A percentile compares a stretch with the other conserved stretches of the same genome.
phyloP scores from a whole-genome alignment of 83 land plant species.

The Diphasiastrum complanatum region DNA sequence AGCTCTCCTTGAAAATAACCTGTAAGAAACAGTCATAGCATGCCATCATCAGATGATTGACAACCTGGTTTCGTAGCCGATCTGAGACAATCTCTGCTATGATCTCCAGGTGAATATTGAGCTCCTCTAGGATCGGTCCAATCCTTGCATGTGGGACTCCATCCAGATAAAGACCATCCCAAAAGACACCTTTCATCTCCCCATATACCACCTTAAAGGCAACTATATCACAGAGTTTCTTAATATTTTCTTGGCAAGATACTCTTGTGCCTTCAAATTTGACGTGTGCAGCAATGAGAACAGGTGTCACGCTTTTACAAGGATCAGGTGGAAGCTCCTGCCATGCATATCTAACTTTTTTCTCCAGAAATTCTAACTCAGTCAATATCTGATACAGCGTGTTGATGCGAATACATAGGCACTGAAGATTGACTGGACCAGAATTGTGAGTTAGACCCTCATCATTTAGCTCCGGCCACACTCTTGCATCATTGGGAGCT shows the following conservation, averaged over 20 bases:
- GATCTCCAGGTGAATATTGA: slow-evolving; percentile 3
- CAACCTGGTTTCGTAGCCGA: neutral
- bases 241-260: slow-evolving; percentile 3
- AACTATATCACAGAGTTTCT: slow-evolving; percentile 1
- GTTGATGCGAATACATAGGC: slow-evolving; percentile 6
- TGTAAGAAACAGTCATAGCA: neutral
- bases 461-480: slow-evolving; percentile 14
- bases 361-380: slow-evolving; percentile 13
- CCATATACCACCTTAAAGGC: slow-evolving; percentile 3
- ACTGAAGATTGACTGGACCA: neutral
- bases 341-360: slow-evolving; percentile 7
- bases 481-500: no score
- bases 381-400: neutral
- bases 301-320: no score
- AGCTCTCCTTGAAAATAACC: neutral
- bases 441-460: neutral
- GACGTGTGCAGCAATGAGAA: neutral
- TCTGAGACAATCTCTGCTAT: slow-evolving; percentile 1
- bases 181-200: neutral
- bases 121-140: neutral
- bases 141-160: neutral
- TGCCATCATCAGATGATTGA: neutral
- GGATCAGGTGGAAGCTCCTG: neutral
- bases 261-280: neutral
- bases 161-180: neutral